phyloP scores from a whole-genome alignment of 805 yeast species.

The Starmerella vaccinii region DNA sequence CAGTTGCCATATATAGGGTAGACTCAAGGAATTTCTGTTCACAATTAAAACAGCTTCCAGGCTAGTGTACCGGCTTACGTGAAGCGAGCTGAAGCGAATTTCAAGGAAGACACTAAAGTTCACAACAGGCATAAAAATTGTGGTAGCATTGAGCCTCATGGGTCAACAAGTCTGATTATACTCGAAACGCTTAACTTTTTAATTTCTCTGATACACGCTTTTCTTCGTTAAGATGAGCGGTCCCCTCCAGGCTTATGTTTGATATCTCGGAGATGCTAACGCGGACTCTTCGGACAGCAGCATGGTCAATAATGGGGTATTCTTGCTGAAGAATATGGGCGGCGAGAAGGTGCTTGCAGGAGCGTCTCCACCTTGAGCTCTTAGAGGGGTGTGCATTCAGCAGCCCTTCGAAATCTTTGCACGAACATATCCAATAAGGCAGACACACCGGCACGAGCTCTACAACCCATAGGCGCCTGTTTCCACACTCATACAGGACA shows the following conservation, averaged over 20 bases:
- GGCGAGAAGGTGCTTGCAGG: slow-evolving; percentile 23
- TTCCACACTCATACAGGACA: not conserved
- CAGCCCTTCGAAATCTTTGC: slow-evolving; percentile 13
- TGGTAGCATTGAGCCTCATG: too few species aligned
- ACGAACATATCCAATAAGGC: slow-evolving; percentile 21
- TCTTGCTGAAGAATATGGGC: slow-evolving; percentile 11
- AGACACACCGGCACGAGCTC: slow-evolving; percentile 12
- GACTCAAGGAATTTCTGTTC: not conserved
- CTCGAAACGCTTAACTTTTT: too few species aligned
- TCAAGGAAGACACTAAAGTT: too few species aligned
- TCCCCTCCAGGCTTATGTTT: not conserved
- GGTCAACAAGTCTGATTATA: too few species aligned
- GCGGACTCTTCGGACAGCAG: not conserved
- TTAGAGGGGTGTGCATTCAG: not conserved
- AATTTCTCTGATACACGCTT: not conserved
- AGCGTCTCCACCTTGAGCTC: slow-evolving; percentile 8
- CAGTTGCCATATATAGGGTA: not conserved
- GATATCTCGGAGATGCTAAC: not conserved
- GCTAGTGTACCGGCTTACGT: too few species aligned
- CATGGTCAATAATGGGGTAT: slow-evolving; percentile 11
- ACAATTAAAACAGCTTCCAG: too few species aligned
- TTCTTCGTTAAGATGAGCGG: not conserved
- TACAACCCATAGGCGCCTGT: not conserved
- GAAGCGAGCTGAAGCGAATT: too few species aligned
- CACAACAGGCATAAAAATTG: too few species aligned